A percentile compares a stretch with the other conserved stretches of the same genome.
Evolutionary conservation across 1,139 yeast species (phyloP).

Genomic region (Zhuliangozyma parablackwelliae): DNA sequence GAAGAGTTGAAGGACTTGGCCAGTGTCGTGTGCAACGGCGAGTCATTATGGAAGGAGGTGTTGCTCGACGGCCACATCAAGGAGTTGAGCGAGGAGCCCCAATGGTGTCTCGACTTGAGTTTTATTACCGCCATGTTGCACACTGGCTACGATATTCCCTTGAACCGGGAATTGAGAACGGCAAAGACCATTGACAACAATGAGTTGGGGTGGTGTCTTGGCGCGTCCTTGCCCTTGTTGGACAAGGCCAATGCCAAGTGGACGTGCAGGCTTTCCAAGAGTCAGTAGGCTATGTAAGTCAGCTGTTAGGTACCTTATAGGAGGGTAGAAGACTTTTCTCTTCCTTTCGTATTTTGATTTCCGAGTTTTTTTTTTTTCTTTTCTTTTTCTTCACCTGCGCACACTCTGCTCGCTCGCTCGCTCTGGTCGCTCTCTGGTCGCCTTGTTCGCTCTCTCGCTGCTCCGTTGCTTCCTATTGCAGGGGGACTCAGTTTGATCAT

Average conservation of each 20-base stretch:
- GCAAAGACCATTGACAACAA: slow-evolving; percentile 84
- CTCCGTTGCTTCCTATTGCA: too few relatives aligned
- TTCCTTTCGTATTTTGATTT: too few relatives aligned
- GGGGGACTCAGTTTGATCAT: too few relatives aligned
- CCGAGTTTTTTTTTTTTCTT: too few relatives aligned
- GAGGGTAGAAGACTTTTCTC: too few relatives aligned
- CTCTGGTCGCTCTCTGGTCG: too few relatives aligned
- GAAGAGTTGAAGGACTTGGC: slow-evolving; percentile 82
- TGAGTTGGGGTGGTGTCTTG: slow-evolving; percentile 97
- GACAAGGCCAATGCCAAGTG: slow-evolving; percentile 60
- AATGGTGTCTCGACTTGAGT: slow-evolving; percentile 89
- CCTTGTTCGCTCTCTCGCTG: too few relatives aligned
- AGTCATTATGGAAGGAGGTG: slow-evolving; percentile 61
- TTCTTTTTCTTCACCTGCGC: too few relatives aligned
- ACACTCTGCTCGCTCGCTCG: too few relatives aligned
- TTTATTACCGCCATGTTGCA: slow-evolving; percentile 87
- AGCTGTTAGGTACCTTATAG: too few relatives aligned
- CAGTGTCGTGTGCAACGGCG: slow-evolving; percentile 80
- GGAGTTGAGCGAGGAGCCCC: slow-evolving; percentile 71
- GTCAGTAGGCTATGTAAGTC: background rate
- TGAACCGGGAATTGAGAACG: slow-evolving; percentile 81
- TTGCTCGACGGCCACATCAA: slow-evolving; percentile 62
- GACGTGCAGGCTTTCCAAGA: slow-evolving; percentile 54
- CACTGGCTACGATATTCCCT: slow-evolving; percentile 93
- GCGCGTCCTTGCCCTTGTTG: slow-evolving; percentile 89